Evolutionary conservation across 768 basidiomycete genomes (phyloP).

Genomic region (Rhizopogon roseolus): DNA sequence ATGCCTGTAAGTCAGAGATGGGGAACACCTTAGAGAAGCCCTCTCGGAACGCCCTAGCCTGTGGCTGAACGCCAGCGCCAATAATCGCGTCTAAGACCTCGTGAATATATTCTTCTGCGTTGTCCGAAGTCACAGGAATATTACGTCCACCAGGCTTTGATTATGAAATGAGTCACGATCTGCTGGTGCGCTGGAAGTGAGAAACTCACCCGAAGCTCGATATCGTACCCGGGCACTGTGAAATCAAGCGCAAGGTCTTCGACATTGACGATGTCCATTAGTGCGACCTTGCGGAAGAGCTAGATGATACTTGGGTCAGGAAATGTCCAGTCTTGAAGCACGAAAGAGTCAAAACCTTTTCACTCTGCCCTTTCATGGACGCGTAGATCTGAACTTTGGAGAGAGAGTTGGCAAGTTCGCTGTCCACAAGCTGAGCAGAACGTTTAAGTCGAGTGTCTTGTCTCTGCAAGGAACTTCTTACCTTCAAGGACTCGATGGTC

Average conservation of each 20-base stretch:
- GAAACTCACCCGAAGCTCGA: conserved; percentile 76
- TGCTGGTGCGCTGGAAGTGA: background rate
- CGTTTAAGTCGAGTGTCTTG: conserved; percentile 4
- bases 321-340: background rate
- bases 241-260: conserved; percentile 94
- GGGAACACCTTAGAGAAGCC: conserved; percentile 98
- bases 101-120: conserved; percentile 86
- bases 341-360: conserved; percentile 45
- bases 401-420: conserved; percentile 81
- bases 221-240: conserved; percentile 92
- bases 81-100: conserved; percentile 86
- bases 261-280: conserved; percentile 60
- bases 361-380: conserved; percentile 37
- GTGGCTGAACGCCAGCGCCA: conserved; percentile 69
- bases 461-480: conserved; percentile 28
- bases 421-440: conserved; percentile 67
- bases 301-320: conserved; percentile 14
- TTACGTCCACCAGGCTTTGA: conserved; percentile 72
- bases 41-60: conserved; percentile 88
- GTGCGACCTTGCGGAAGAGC: conserved; percentile 51
- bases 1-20: conserved; percentile 82
- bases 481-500: conserved; percentile 79
- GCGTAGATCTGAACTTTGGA: conserved; percentile 72
- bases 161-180: background rate
- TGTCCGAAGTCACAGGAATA: conserved; percentile 77